Evolutionary conservation across 106 monocot genomes (phyloP), one percentile per base, ranked within the genome.

Genomic region (Dactylorhiza incarnata): DNA sequence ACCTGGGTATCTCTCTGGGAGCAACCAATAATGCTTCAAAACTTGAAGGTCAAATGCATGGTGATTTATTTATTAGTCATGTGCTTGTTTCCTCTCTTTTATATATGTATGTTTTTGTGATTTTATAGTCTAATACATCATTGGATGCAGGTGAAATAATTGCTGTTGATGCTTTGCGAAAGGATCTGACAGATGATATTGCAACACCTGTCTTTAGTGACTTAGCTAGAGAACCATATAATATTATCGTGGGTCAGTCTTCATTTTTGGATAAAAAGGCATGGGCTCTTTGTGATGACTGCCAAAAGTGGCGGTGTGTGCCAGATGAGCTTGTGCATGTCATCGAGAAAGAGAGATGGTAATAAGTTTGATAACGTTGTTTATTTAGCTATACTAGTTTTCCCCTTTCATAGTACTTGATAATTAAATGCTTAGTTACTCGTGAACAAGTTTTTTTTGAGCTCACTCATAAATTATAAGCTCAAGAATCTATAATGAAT

Each of bases 201-300:
- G 61, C 68, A 68, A 56, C 44, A 66, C 49, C 75, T 59, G 47
- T 54, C 49, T 58, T 63, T 55, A 78, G 75, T 71, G 70, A 82
- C 20, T 49, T 73, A 45, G 56, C 80, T 26, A 82, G 72, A 15
- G 78, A 77, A 59, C 26, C 76, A 5, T 52, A 43, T 66, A 49
- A 68, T 75, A 71, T 37, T 13, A 44, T 78, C 56, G 78, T 75
- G 54, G 75, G n/a, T 4, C 84, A 84, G 45, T 47, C 44, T 82
- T 68, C 80, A 72, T 79, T 70, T 49, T 80, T 77, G 80, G 84
- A 48, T 12, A 72, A 80, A n/a, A 69, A 52, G 68, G 96, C 93
- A 59, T 97, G 97, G 97, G 97, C 88, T 3, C 78, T 81, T 52
- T 99, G 94, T 83, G 94, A 99, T 88, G 89, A 88, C 51, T 99